Conservation (phyloP, 2,329 filamentous ascomycete genomes). For the Aspergillus sp. region DNA sequence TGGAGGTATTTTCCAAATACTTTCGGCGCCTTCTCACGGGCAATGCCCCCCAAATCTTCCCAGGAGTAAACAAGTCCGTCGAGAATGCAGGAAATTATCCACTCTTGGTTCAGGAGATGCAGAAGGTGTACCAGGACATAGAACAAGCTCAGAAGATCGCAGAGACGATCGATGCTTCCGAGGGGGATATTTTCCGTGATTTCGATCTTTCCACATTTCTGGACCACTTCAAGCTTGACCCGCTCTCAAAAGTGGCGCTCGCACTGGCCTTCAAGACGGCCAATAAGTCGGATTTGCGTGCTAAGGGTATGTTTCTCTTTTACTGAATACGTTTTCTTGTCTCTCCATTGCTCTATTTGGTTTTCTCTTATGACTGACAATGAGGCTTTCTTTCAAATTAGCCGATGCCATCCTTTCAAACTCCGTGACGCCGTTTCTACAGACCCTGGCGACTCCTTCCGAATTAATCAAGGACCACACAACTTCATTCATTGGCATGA, state of each 20-base stretch:
- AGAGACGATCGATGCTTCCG: conserved; percentile 82
- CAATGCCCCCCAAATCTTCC: conserved; percentile 89
- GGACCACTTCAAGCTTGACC: conserved; percentile 91
- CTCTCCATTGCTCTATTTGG: neutral
- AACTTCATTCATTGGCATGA: conserved; percentile 65
- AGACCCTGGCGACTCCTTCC: conserved; percentile 62
- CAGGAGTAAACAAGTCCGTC: conserved; percentile 64
- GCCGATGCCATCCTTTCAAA: conserved; percentile 84
- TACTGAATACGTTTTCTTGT: too few relatives aligned
- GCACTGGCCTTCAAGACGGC: conserved; percentile 81
- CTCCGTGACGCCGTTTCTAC: conserved; percentile 69
- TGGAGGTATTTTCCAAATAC: conserved; percentile 97
- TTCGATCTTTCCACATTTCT: conserved; percentile 95
- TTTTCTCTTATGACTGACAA: neutral
- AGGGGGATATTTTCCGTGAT: conserved; percentile 89
- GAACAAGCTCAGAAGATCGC: conserved; percentile 86
- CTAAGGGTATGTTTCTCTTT: conserved; percentile 62
- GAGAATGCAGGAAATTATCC: conserved; percentile 77
- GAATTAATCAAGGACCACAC: conserved; percentile 60
- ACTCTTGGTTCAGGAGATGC: conserved; percentile 74
- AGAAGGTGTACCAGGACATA: conserved; percentile 72
- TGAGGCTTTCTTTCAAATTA: conserved; percentile 30
- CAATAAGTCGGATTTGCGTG: conserved; percentile 72
- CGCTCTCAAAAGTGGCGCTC: conserved; percentile 77
- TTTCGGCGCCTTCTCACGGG: conserved; percentile 86